Evolutionary conservation across 768 basidiomycete species (phyloP), one percentile per base, ranked within the genome.

Genomic region (Nidularia sp.): DNA sequence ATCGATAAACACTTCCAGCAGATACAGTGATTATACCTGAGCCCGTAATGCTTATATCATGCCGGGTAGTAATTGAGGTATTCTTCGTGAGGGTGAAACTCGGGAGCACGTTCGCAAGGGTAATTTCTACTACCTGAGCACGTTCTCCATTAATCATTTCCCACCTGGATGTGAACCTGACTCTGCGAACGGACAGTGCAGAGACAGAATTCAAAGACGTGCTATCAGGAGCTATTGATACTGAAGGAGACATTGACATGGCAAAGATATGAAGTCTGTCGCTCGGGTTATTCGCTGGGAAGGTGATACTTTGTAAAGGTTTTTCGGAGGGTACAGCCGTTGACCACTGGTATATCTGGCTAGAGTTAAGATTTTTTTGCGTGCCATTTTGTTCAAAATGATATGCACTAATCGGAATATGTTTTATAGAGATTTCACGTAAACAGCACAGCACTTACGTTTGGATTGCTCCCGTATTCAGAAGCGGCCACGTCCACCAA

Each of bases 91-190:
- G 48, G 1, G 66, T 47, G 34, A 47, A 65, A 2, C 65, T 63
- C 0, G 80, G 74, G 6, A 78, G 64, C 8, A 81, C 64, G 55
- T 84, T 84, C 22, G 74, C 73, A 9, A 84, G 55, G 0, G 78
- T 80, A 39, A 84, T 71, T 43, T 79, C 76, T 0, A 84, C 73
- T 0, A 70, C 72, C 55, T 82, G 80, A 3, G 72, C 72, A 25
- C 70, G 72, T 46, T 60, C 18, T 18, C 18, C 18, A 29, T 66
- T 42, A 29, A 73, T 59, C 15, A 69, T 59, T 33, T 74, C 71
- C 78, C 78, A 81, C 18, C 78, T 70, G 0, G 70, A 72, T 6
- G 74, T 73, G 50, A 79, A 80, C 8, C 71, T 66, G 1, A 71
- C 73, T 9, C 64, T 66, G 31, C 76, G 75, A 18, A 18, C 18